Conservation (phyloP, 2,329 filamentous ascomycete species). For the Plectosphaerella sp. region DNA sequence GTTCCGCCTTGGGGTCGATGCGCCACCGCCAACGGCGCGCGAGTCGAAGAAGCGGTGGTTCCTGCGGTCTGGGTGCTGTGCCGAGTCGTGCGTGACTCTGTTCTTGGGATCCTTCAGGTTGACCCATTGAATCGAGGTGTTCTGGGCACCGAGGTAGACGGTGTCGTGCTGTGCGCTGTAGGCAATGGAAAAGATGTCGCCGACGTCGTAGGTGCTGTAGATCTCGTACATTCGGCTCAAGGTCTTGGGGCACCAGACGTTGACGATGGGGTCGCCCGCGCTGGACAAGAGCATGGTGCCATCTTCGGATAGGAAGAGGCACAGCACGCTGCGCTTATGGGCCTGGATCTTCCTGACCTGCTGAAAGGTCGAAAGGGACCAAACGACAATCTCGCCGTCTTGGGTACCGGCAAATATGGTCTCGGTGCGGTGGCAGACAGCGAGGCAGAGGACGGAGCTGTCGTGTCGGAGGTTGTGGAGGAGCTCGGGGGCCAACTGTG, state of each 20-base stretch:
- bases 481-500: conserved; percentile 50
- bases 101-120: conserved; percentile 61
- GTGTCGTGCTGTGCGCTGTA: conserved; percentile 78
- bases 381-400: conserved; percentile 87
- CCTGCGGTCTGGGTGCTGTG: conserved; percentile 68
- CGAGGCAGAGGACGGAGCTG: conserved; percentile 77
- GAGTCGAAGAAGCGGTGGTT: conserved; percentile 94
- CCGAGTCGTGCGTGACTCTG: conserved; percentile 56
- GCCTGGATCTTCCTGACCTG: conserved; percentile 75
- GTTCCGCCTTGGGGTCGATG: conserved; percentile 68
- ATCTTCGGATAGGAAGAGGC: conserved; percentile 74
- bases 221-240: conserved; percentile 81
- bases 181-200: conserved; percentile 92
- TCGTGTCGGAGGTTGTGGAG: conserved; percentile 72
- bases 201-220: conserved; percentile 89
- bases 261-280: conserved; percentile 89
- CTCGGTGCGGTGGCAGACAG: conserved; percentile 70
- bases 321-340: conserved; percentile 87
- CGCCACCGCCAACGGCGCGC: conserved; percentile 69
- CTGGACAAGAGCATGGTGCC: conserved; percentile 80
- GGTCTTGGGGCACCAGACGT: conserved; percentile 80
- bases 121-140: conserved; percentile 94
- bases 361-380: conserved; percentile 85
- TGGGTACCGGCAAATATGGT: conserved; percentile 91
- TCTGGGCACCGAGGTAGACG: conserved; percentile 88